Percentiles rank a stretch among this genome's conserved stretches.
phyloP scores from a whole-genome alignment of 768 basidiomycete species.

The Pleurotus sapidus region DNA sequence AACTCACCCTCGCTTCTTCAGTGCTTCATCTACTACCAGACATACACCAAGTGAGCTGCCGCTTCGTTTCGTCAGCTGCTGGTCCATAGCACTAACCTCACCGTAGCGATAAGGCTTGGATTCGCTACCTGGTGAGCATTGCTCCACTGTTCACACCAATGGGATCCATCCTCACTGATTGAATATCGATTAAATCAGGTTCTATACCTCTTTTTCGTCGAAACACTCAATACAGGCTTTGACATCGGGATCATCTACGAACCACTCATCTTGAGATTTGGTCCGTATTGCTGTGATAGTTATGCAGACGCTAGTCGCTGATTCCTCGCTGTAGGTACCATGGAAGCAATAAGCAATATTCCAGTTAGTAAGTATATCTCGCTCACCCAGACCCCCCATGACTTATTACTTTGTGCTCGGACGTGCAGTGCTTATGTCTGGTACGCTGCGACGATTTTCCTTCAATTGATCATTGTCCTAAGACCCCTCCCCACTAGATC shows the following conservation, averaged over 20 bases:
- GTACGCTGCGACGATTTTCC: background rate
- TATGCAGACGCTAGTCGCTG: background rate
- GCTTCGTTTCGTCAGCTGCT: background rate
- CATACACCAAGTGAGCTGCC: constrained; percentile 4
- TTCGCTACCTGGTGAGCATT: constrained; percentile 6
- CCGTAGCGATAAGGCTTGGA: constrained; percentile 7
- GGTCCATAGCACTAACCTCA: background rate
- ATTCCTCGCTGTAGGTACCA: background rate
- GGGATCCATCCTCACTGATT: background rate
- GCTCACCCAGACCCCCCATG: background rate
- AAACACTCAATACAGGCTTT: constrained; percentile 12
- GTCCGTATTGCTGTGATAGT: background rate
- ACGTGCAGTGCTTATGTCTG: constrained; percentile 4
- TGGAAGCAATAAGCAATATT: background rate
- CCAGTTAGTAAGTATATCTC: constrained; percentile 5
- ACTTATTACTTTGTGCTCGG: background rate
- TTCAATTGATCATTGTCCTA: too few species aligned
- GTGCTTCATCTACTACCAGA: constrained; percentile 9
- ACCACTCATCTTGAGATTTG: constrained; percentile 10
- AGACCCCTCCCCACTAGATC: background rate
- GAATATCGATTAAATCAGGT: background rate
- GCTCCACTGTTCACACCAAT: background rate
- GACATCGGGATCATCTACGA: constrained; percentile 12
- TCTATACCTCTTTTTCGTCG: constrained; percentile 10
- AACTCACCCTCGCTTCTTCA: background rate